A percentile compares a stretch with the other conserved stretches of the same genome.
These are phyloP conservation scores for Fragaria iinumae DNA, from an alignment of 306 rosid genomes.

Conservation along the genomic window DNA sequence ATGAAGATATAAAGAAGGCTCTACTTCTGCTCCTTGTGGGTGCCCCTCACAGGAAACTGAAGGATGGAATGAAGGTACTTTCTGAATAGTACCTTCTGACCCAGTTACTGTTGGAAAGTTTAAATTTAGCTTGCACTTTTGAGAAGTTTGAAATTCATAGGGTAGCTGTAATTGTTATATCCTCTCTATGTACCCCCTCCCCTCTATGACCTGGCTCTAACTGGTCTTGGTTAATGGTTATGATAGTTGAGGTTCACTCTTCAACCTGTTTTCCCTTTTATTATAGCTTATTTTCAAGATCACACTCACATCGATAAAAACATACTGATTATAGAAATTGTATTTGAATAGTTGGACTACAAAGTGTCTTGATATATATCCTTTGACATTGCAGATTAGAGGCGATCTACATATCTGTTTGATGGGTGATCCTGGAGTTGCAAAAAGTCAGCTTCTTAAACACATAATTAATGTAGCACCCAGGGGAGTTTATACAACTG, in stretches of 20 bases:
- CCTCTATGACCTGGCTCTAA: neutral
- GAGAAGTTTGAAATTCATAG: neutral
- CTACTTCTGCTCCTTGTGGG: constrained; percentile 94
- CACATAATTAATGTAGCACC: constrained; percentile 96
- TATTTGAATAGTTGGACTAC: neutral
- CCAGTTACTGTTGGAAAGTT: constrained; percentile 1
- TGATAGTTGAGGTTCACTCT: neutral
- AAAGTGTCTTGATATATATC: neutral
- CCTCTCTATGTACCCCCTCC: no score
- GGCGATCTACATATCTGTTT: constrained; percentile 94
- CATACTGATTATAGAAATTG: neutral
- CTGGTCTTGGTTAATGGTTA: neutral
- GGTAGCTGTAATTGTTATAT: no score
- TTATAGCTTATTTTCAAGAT: neutral
- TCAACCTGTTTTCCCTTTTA: neutral
- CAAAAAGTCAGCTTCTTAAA: constrained; percentile 98
- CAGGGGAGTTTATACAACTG: constrained; percentile 95
- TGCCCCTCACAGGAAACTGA: constrained; percentile 84
- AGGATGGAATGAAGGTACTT: constrained; percentile 94
- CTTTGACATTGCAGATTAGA: constrained; percentile 62
- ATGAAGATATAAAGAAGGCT: constrained; percentile 92
- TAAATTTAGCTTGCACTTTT: constrained; percentile 8
- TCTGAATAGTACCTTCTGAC: neutral
- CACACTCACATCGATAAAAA: neutral
- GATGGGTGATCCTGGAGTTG: constrained; percentile 99